Conservation (phyloP, 78 protist genomes). For the Protostelium mycophagum region DNA sequence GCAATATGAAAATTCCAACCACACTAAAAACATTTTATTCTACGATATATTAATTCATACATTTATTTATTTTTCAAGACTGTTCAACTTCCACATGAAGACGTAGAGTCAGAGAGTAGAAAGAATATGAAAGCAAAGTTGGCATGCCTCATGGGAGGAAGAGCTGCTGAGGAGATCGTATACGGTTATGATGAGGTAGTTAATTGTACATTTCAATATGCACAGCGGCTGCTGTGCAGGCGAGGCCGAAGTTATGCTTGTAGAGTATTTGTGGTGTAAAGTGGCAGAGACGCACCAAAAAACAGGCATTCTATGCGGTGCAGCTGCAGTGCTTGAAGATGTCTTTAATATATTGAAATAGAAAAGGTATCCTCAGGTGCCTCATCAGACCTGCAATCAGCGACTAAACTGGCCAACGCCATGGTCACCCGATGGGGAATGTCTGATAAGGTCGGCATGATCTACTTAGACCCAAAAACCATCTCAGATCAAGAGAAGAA, state of each 20-base stretch:
- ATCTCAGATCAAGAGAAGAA: constrained; percentile 40
- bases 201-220: no score
- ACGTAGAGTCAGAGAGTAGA: constrained; percentile 28
- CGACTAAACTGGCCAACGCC: constrained; percentile 21
- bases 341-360: constrained; percentile 9
- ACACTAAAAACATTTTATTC: no score
- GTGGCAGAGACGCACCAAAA: no score
- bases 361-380: constrained; percentile 67
- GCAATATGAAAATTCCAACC: no score
- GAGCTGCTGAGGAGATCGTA: constrained; percentile 89
- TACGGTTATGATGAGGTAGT: constrained; percentile 80
- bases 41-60: no score
- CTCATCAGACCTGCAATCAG: constrained; percentile 43
- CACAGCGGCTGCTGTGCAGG: no score
- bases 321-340: no score
- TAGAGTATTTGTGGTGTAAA: no score
- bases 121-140: constrained; percentile 73
- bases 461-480: constrained; percentile 14
- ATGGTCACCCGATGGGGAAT: constrained; percentile 85
- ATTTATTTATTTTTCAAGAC: no score
- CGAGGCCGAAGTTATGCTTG: no score
- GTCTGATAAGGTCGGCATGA: constrained; percentile 61
- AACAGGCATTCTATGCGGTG: no score
- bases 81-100: constrained; percentile 72
- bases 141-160: constrained; percentile 86